A percentile compares a stretch with the other conserved stretches of the same genome.
These are phyloP conservation scores for Pythium periplocum DNA, from an alignment of 352 stramenopile genomes.

Conservation along the genomic window DNA sequence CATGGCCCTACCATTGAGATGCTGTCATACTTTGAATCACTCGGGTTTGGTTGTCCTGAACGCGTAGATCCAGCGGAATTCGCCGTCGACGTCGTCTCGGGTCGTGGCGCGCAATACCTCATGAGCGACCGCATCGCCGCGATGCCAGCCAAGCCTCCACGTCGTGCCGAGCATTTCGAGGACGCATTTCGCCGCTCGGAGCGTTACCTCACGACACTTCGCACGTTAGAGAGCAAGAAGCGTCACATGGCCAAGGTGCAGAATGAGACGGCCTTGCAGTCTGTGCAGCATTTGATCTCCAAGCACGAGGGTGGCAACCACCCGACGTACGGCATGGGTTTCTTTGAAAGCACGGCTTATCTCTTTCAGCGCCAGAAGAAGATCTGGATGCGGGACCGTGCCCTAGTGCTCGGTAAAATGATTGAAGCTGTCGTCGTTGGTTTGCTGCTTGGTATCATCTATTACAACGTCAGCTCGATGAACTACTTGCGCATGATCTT, in stretches of 20 bases:
- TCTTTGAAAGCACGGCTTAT: conserved; percentile 22
- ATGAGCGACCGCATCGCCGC: background rate
- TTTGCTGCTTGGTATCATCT: conserved; percentile 56
- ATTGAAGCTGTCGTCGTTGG: conserved; percentile 55
- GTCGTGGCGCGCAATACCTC: conserved; percentile 20
- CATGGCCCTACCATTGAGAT: conserved; percentile 51
- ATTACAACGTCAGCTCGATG: conserved; percentile 34
- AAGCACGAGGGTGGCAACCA: conserved; percentile 8
- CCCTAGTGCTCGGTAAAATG: conserved; percentile 37
- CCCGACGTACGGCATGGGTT: conserved; percentile 16
- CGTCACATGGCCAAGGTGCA: background rate
- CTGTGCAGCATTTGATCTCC: conserved; percentile 15
- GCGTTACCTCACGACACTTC: conserved; percentile 6
- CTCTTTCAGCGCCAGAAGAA: conserved; percentile 36
- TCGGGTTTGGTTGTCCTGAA: conserved; percentile 41
- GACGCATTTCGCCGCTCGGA: conserved; percentile 19
- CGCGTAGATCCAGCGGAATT: conserved; percentile 31
- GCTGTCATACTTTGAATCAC: conserved; percentile 57
- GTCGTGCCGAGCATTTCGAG: conserved; percentile 20
- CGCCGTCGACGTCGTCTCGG: conserved; percentile 26
- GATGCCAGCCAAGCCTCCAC: conserved; percentile 5
- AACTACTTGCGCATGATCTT: conserved; percentile 60
- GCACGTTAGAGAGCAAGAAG: conserved; percentile 12
- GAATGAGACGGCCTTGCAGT: conserved; percentile 7
- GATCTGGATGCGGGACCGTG: conserved; percentile 38